Conservation (phyloP, 176 grass and related monocot genomes). For the Eremochloa ophiuroides region DNA sequence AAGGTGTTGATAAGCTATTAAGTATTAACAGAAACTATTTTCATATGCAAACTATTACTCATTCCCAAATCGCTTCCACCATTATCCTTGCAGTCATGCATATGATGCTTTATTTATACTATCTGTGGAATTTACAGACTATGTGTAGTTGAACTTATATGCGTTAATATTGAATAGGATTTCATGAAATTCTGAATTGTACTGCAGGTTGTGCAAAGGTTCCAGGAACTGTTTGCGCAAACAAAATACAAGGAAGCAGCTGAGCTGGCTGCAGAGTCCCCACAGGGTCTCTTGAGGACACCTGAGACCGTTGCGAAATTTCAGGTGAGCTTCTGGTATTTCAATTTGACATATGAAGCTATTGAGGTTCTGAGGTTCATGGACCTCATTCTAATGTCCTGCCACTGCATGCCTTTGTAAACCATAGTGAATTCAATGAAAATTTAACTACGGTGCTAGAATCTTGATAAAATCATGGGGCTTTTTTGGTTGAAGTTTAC, state of each 20-base stretch:
- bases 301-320: conserved; percentile 94
- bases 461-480: conserved; percentile 45
- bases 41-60: neutral
- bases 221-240: conserved; percentile 88
- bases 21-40: neutral
- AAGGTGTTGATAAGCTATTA: neutral
- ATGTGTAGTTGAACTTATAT: neutral
- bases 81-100: neutral
- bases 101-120: neutral
- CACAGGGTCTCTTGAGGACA: conserved; percentile 84
- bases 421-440: neutral
- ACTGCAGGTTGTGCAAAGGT: conserved; percentile 91
- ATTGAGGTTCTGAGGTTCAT: conserved; percentile 13
- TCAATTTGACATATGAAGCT: neutral
- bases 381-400: neutral
- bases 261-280: conserved; percentile 93
- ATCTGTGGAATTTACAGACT: neutral
- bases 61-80: neutral
- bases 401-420: neutral
- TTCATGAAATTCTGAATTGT: conserved; percentile 12
- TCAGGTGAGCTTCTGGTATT: conserved; percentile 51
- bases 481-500: neutral
- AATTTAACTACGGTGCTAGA: conserved; percentile 22
- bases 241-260: conserved; percentile 99
- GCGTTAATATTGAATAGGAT: neutral